Conservation (phyloP, 768 basidiomycete species). For the Lepiota brunneoincarnata region DNA sequence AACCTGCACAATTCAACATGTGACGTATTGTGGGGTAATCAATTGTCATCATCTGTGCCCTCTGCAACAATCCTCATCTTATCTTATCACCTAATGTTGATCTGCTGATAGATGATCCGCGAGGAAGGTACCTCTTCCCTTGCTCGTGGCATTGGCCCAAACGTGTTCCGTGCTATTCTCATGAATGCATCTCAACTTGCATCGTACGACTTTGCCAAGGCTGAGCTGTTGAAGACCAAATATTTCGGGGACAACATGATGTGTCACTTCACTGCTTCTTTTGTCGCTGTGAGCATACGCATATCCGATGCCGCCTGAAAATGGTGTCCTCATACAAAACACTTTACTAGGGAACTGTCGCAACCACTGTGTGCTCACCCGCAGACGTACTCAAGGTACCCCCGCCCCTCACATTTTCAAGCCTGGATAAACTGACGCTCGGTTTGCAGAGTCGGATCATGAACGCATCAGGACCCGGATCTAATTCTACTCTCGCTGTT, state of each 20-base stretch:
- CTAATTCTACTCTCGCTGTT: conserved; percentile 67
- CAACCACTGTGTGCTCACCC: conserved; percentile 86
- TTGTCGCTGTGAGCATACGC: conserved; percentile 64
- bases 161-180: conserved; percentile 79
- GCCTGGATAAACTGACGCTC: background rate
- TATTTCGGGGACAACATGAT: conserved; percentile 81
- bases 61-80: background rate
- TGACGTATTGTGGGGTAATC: conserved; percentile 15
- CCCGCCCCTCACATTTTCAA: background rate
- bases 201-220: conserved; percentile 94
- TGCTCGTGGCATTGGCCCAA: conserved; percentile 75
- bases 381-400: conserved; percentile 78
- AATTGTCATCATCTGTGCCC: background rate
- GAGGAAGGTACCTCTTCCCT: conserved; percentile 83
- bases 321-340: background rate
- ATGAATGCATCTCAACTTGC: conserved; percentile 95
- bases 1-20: conserved; percentile 6
- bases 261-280: conserved; percentile 83
- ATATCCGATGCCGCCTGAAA: background rate
- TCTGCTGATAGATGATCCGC: conserved; percentile 64
- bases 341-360: conserved; percentile 68
- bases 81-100: conserved; percentile 5
- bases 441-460: conserved; percentile 70
- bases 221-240: conserved; percentile 65
- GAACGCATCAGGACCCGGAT: conserved; percentile 84